Percentiles rank a stretch among this genome's conserved stretches.
phyloP scores from a whole-genome alignment of 306 rosid genomes.

The Castanospermum australe region DNA sequence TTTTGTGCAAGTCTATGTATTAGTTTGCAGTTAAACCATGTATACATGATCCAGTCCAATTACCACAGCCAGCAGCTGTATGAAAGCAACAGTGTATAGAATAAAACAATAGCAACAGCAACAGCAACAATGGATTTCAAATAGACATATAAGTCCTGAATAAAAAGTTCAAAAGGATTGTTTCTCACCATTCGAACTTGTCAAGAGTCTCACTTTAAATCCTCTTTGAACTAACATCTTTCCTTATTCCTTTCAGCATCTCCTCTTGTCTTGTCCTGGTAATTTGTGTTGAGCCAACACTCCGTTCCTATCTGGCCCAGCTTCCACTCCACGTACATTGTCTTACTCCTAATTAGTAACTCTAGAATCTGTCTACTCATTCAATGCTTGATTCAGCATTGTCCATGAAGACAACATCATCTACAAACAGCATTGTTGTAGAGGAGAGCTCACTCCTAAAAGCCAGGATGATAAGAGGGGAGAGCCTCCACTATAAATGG shows the following conservation, averaged over 20 bases:
- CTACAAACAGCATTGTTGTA: not conserved
- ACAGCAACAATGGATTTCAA: not conserved
- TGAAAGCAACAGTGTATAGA: conserved; percentile 7
- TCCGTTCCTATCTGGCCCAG: not conserved
- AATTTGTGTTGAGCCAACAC: not conserved
- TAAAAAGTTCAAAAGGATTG: not conserved
- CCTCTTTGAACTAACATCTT: not conserved
- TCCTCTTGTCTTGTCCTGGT: not conserved
- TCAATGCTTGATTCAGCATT: not conserved
- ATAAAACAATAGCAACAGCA: not conserved
- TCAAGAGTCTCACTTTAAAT: not conserved
- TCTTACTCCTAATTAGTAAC: not conserved
- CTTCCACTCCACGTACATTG: not conserved
- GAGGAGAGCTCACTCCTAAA: not conserved
- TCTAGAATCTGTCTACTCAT: conserved; percentile 3
- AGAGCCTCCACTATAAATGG: not conserved
- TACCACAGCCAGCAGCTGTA: not conserved
- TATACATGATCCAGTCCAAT: not conserved
- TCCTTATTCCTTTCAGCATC: conserved; percentile 4
- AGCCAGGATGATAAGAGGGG: not conserved
- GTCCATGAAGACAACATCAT: not conserved
- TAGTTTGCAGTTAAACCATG: not conserved
- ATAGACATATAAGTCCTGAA: not conserved
- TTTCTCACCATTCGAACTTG: conserved; percentile 11
- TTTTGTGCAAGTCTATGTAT: not conserved